phyloP scores from a whole-genome alignment of 306 rosid genomes.

The Quercus robur region DNA sequence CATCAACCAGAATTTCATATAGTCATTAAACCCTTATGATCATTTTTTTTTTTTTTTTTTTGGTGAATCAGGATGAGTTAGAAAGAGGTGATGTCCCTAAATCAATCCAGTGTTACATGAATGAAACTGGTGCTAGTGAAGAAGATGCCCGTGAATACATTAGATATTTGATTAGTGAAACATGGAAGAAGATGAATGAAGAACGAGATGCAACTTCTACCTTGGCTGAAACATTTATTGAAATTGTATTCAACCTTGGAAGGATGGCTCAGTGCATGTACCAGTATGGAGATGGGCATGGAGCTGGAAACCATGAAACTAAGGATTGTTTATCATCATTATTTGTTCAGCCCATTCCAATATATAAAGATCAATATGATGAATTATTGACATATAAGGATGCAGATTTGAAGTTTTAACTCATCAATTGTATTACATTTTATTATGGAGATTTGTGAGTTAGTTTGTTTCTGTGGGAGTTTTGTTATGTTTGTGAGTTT shows the following conservation, averaged over 20 bases:
- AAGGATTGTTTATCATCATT: too few species aligned
- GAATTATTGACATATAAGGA: too few species aligned
- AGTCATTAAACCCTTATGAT: too few species aligned
- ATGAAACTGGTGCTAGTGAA: not conserved
- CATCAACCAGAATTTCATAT: too few species aligned
- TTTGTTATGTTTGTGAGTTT: too few species aligned
- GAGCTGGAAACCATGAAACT: too few species aligned
- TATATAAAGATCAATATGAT: not conserved
- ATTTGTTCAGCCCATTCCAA: not conserved
- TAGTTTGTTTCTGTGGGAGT: too few species aligned
- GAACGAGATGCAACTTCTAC: not conserved
- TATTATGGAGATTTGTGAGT: too few species aligned
- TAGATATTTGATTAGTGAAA: not conserved
- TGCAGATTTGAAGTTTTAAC: too few species aligned
- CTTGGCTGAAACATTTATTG: not conserved
- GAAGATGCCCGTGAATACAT: constrained; percentile 1
- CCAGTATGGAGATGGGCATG: too few species aligned
- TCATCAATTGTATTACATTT: too few species aligned
- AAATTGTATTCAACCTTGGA: not conserved
- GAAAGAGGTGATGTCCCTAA: constrained; percentile 20
- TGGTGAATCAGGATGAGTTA: not conserved
- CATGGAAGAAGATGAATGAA: constrained; percentile 26
- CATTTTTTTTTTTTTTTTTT: too few species aligned
- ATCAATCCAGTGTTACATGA: not conserved
- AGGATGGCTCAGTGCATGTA: not conserved